Evolutionary conservation across 164 flowering plant genomes (phyloP).

Genomic region (Piper longum): DNA sequence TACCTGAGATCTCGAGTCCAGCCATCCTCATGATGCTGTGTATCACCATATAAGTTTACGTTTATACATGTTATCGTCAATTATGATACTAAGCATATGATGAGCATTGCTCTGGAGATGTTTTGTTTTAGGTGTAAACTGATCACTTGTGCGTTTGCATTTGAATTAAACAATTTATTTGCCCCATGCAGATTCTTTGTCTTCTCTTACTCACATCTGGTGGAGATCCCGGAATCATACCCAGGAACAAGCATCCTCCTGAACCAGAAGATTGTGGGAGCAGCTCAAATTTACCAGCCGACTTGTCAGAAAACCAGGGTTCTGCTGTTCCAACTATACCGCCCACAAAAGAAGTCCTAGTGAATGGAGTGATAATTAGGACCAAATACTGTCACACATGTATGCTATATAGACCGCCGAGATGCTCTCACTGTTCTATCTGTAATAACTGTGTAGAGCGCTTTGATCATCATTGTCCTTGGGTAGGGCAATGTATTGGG

Average conservation of each 20-base stretch:
- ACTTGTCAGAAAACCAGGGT: constrained; percentile 18
- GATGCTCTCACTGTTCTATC: constrained; percentile 74
- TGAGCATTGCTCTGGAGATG: not conserved
- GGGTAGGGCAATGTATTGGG: constrained; percentile 85
- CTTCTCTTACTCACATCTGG: constrained; percentile 48
- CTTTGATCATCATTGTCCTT: constrained; percentile 83
- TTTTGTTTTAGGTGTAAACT: too few relatives aligned
- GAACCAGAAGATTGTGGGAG: constrained; percentile 32
- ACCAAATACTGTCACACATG: constrained; percentile 71
- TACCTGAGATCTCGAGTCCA: too few relatives aligned
- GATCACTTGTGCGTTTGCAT: not conserved
- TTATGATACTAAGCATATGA: too few relatives aligned
- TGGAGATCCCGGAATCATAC: constrained; percentile 60
- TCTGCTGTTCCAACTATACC: constrained; percentile 21
- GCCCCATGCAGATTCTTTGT: constrained; percentile 20
- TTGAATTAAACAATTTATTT: too few relatives aligned
- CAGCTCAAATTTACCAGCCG: constrained; percentile 12
- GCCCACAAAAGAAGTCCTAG: constrained; percentile 42
- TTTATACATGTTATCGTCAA: too few relatives aligned
- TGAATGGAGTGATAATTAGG: constrained; percentile 42
- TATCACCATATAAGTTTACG: too few relatives aligned
- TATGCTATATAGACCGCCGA: constrained; percentile 69
- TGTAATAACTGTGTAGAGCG: constrained; percentile 70
- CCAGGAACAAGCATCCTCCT: constrained; percentile 48
- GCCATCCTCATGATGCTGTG: too few relatives aligned